A percentile compares a stretch with the other conserved stretches of the same genome.
These are phyloP conservation scores for Piromyces finnis DNA, from an alignment of 192 early-diverging fungal genomes.

Conservation along the genomic window DNA sequence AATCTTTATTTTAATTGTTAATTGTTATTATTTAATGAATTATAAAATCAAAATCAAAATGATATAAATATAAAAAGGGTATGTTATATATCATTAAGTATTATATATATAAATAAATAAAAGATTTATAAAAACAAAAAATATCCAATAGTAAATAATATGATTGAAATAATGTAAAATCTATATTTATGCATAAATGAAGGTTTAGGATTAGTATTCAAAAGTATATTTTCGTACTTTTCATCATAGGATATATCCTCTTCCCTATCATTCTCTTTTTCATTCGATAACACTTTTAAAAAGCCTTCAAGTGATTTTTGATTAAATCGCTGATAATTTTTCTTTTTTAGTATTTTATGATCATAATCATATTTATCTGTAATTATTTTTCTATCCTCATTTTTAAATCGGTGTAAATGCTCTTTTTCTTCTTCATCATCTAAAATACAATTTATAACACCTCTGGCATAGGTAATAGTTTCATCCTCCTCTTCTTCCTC, in stretches of 20 bases:
- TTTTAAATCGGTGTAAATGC: no score
- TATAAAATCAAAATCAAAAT: no score
- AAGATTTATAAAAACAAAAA: not conserved
- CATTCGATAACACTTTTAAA: no score
- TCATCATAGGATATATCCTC: not conserved
- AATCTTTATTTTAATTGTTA: no score
- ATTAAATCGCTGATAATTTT: no score
- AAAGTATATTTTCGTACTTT: not conserved
- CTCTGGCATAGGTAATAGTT: not conserved
- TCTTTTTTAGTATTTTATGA: not conserved
- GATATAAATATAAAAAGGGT: no score
- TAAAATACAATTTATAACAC: not conserved
- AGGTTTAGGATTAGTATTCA: not conserved
- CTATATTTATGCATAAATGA: not conserved
- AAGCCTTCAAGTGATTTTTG: no score
- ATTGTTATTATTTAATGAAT: no score
- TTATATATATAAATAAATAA: no score
- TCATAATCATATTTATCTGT: not conserved
- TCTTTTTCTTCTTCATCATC: not conserved
- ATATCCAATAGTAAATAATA: not conserved
- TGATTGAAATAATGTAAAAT: not conserved
- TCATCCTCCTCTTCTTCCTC: not conserved
- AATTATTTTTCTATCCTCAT: not conserved
- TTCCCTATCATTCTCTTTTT: not conserved
- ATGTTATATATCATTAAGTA: no score